phyloP scores from a whole-genome alignment of 495 filamentous ascomycete species.

The Usnea hakonensis region DNA sequence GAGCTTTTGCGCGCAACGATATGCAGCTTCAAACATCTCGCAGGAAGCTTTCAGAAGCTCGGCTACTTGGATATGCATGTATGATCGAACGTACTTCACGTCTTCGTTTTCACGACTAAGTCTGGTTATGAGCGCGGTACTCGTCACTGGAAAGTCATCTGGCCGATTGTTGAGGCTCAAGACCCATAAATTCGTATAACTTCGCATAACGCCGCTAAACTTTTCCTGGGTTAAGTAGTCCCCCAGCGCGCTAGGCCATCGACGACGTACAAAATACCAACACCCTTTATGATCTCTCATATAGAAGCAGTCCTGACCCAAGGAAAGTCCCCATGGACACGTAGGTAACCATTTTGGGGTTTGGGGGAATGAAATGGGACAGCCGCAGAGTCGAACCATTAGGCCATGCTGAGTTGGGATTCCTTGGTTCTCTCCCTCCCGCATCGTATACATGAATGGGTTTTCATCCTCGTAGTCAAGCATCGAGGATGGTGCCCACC shows the following conservation, averaged over 20 bases:
- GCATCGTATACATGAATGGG: not conserved
- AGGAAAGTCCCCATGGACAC: not conserved
- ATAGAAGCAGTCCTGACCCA: not conserved
- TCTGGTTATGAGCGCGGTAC: conserved; percentile 5
- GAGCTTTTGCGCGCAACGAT: conserved; percentile 6
- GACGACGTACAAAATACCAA: conserved; percentile 5
- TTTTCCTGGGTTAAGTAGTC: not conserved
- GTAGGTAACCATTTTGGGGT: not conserved
- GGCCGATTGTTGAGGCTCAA: not conserved
- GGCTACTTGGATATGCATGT: conserved; percentile 4
- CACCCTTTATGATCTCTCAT: conserved; percentile 11
- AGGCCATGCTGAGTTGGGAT: conserved; percentile 4
- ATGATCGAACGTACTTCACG: conserved; percentile 4
- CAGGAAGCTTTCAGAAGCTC: not conserved
- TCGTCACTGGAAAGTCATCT: not conserved
- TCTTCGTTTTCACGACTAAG: not conserved
- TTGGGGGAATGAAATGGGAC: not conserved
- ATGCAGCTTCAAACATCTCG: conserved; percentile 11
- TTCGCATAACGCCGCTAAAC: not conserved
- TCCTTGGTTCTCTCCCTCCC: not conserved
- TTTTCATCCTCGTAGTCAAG: not conserved
- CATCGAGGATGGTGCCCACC: conserved; percentile 9
- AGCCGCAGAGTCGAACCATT: not conserved
- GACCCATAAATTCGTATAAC: not conserved
- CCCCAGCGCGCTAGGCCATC: not conserved